Evolutionary conservation across 2,329 filamentous ascomycete species (phyloP).

Genomic region (Fusarium sp.): DNA sequence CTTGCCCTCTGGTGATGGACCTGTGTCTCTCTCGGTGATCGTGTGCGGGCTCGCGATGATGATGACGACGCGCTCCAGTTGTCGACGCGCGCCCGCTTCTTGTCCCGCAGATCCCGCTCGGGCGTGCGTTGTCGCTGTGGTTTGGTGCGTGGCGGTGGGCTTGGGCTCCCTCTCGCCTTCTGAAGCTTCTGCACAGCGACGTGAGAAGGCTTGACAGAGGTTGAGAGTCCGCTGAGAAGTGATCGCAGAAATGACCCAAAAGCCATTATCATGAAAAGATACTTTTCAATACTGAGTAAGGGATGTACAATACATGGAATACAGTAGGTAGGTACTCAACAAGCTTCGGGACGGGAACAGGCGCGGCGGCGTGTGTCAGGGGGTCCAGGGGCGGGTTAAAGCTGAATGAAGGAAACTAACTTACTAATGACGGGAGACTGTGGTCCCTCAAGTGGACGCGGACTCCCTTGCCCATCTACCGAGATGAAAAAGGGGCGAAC

Average conservation of each 20-base stretch:
- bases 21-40: not conserved
- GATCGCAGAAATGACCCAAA: constrained; percentile 30
- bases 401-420: not conserved
- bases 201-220: constrained; percentile 13
- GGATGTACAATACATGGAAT: not conserved
- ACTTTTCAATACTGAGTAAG: not conserved
- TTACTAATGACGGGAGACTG: not conserved
- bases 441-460: not conserved
- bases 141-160: not conserved
- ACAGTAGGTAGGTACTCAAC: not conserved
- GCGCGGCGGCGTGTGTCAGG: not conserved
- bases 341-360: constrained; percentile 1
- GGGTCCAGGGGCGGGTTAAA: not conserved
- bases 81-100: constrained; percentile 1
- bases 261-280: constrained; percentile 16
- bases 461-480: constrained; percentile 1
- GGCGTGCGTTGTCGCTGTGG: constrained; percentile 1
- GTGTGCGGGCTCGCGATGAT: not conserved
- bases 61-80: not conserved
- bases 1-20: not conserved
- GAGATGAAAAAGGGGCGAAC: not conserved
- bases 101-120: constrained; percentile 1
- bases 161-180: not conserved
- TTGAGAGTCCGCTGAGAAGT: constrained; percentile 14
- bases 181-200: constrained; percentile 7